Base-by-base conservation (phyloP, 257 asterid genomes). In the Eustoma russellianum region DNA sequence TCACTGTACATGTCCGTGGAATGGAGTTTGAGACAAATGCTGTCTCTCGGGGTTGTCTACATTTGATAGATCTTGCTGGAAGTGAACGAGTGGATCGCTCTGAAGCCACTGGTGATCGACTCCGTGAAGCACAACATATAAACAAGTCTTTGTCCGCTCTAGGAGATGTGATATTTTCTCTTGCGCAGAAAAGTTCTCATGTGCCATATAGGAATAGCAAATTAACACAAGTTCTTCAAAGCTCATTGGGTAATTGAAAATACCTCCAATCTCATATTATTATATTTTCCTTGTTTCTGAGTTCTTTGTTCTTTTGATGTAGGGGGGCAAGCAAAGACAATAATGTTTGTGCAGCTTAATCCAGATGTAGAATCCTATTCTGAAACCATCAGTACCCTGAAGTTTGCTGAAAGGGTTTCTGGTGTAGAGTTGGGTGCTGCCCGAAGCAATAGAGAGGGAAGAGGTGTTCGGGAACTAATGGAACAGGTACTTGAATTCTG, bases 391-490 rank as follows among this genome's bases (percentile, higher is more conserved):
- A 91, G 98, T 60, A 91, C 98, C 33, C 68, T 91, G 61, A 91
- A 91, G 71, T 91, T 91, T 80, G 95, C 98, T 14, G 96, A 91
- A 80, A 74, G 98, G 73, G 98, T 87, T 52, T 91, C 98, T 57
- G 98, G 98, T 19, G 98, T 91, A 57, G 96, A 86, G 74, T 71
- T 91, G 80, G 98, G 98, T 61, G 95, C 95, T 17, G 96, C 96
- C 17, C 71, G 80, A 58, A 87, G 85, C 71, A 87, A 84, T 61
- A 83, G 70, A 73, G 94, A 91, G 83, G 88, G 94, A 54, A 79
- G 86, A 77, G 92, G 95, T 67, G 70, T 87, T 61, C 72, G 92
- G 64, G 98, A 91, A 64, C 93, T 91, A 49, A 78, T 84, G 95
- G 98, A 87, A 70, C 98, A 91, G 95, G 98, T 92, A 73, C 28